Conservation (phyloP, 768 basidiomycete species). For the Rhodotorula graminis region DNA sequence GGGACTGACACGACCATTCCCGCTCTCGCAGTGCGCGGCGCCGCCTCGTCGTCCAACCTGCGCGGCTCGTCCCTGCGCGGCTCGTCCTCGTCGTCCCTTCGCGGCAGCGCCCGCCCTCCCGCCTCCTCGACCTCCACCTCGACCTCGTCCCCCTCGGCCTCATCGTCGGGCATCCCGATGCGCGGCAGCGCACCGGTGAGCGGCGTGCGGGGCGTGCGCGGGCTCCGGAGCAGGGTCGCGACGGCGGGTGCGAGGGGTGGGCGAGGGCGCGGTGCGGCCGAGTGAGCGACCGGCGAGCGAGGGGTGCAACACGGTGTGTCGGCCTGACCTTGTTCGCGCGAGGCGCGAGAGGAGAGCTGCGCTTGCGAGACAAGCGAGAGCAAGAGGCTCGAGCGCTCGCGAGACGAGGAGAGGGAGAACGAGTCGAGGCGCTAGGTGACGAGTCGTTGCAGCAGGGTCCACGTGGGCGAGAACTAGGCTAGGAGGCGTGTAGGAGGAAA, state of each 20-base stretch:
- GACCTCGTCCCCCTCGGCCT: not conserved
- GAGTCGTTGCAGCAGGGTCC: too few species aligned
- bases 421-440: too few species aligned
- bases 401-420: too few species aligned
- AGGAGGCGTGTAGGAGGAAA: too few species aligned
- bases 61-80: not conserved
- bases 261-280: conserved; percentile 9
- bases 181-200: conserved; percentile 16
- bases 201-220: conserved; percentile 29
- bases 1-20: not conserved
- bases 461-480: too few species aligned
- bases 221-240: conserved; percentile 24
- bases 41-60: not conserved
- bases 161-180: conserved; percentile 18
- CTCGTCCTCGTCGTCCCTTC: not conserved
- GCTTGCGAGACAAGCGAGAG: too few species aligned
- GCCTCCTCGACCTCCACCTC: not conserved
- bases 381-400: too few species aligned
- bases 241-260: not conserved
- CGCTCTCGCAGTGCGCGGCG: not conserved
- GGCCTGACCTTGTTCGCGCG: too few species aligned
- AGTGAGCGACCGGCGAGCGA: not conserved
- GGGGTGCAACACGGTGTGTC: not conserved
- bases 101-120: not conserved
- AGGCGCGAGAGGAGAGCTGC: too few species aligned